These are phyloP conservation scores for Aspergillus egyptiacus DNA, from an alignment of 495 filamentous ascomycete species.

Conservation along the genomic window DNA sequence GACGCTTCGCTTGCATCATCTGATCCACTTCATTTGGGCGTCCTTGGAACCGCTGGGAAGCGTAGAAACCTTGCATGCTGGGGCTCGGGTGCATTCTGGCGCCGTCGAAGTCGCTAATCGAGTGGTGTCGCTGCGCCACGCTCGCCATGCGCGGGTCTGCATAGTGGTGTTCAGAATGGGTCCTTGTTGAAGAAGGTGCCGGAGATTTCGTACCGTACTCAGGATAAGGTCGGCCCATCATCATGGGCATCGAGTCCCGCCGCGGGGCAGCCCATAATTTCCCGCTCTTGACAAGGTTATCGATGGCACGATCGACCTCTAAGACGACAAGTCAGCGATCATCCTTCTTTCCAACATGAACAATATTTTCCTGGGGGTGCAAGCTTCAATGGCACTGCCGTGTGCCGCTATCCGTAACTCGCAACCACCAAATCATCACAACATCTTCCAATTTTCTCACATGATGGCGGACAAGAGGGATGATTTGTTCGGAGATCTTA, in stretches of 20 bases:
- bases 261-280: slow-evolving; percentile 80
- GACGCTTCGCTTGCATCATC: slow-evolving; percentile 97
- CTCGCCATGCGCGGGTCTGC: slow-evolving; percentile 45
- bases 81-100: slow-evolving; percentile 64
- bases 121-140: slow-evolving; percentile 65
- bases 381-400: not conserved
- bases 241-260: slow-evolving; percentile 79
- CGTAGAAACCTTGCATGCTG: slow-evolving; percentile 90
- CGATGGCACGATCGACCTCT: slow-evolving; percentile 96
- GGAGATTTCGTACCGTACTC: slow-evolving; percentile 44
- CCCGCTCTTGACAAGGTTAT: slow-evolving; percentile 92
- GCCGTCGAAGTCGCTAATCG: slow-evolving; percentile 80
- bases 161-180: slow-evolving; percentile 22
- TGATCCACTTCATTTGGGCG: slow-evolving; percentile 95
- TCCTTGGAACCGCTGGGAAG: slow-evolving; percentile 84
- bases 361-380: not conserved
- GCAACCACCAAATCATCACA: not conserved
- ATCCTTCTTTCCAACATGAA: slow-evolving; percentile 4
- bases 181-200: slow-evolving; percentile 7
- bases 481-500: not conserved
- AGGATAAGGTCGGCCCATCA: slow-evolving; percentile 57
- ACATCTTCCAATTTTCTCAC: not conserved
- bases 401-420: not conserved
- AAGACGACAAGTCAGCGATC: slow-evolving; percentile 25
- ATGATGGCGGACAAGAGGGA: not conserved